phyloP scores from a whole-genome alignment of 305 asterid species.

The Fraxinus xanthoxyloides region DNA sequence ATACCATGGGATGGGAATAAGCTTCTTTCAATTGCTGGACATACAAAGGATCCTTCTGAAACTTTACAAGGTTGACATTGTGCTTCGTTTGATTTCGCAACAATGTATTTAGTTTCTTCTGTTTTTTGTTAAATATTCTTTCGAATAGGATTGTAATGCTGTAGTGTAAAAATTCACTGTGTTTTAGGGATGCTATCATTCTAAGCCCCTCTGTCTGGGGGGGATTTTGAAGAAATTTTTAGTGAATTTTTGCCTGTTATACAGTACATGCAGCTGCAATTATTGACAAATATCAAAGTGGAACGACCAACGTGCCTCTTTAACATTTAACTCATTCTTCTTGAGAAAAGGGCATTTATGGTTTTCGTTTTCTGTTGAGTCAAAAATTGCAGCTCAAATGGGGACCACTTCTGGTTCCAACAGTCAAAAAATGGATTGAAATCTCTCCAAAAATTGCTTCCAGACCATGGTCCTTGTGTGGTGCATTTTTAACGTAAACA shows the following conservation, averaged over 20 bases:
- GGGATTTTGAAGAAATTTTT: background rate
- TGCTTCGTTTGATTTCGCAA: slow-evolving; percentile 1
- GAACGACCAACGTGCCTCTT: background rate
- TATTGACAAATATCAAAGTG: background rate
- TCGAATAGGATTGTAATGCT: slow-evolving; percentile 9
- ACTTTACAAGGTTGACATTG: slow-evolving; percentile 66
- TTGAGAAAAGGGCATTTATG: background rate
- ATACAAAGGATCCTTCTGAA: slow-evolving; percentile 83
- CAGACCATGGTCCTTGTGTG: background rate
- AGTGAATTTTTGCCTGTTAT: background rate
- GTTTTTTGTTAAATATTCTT: background rate
- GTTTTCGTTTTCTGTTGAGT: background rate
- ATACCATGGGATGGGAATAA: slow-evolving; percentile 91
- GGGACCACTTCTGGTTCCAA: background rate
- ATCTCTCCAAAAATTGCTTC: background rate
- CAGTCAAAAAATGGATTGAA: background rate
- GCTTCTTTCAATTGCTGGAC: slow-evolving; percentile 95
- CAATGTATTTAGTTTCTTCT: background rate
- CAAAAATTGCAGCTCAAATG: background rate
- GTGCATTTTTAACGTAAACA: background rate
- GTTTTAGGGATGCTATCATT: slow-evolving; percentile 1
- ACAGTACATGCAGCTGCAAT: background rate
- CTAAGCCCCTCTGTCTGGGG: background rate
- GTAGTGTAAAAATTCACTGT: background rate
- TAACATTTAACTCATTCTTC: background rate